Base-by-base conservation (phyloP, 2,329 filamentous ascomycete species). In the Colletotrichum navitas region DNA sequence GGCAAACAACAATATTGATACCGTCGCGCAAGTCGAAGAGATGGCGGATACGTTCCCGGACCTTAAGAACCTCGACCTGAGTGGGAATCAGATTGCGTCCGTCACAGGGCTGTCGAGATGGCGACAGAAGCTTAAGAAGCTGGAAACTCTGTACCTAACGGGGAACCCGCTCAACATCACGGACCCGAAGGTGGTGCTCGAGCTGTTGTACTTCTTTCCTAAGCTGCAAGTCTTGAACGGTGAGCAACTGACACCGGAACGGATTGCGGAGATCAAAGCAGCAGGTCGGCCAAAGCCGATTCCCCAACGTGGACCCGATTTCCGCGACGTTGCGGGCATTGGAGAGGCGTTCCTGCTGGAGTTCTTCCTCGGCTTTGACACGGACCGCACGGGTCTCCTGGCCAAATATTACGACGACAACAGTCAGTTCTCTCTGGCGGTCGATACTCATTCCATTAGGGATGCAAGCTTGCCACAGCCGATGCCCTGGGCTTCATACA, bases 11-110 rank as follows among this genome's bases (percentile, higher is more conserved):
- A 90, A 90, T 72, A 90, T 98, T 56, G 85, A 89, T 62, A 91
- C 93, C 74, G 88, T 97, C 47, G 80, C 85, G 26, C 88, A 92
- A 64, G 92, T 98, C 62, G 93, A 92, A 63, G 87, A 90, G 1
- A 86, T 98, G 1, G 90, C 94, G 12, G 88, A 90, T 63, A 94
- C 93, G 0, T 93, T 98, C 66, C 94, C 95, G 0, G 92, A 95
- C 73, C 85, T 98, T 71, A 91, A 94, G 79, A 95, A 97, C 75
- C 89, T 99, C 16, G 95, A 98, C 75, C 88, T 98, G 34, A 96
- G 94, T 66, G 89, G 91, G 78, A 98, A 98, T 82, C 89, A 91
- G 51, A 89, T 99, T 76, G 85, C 87, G 70, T 89, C 88, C 63
- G 81, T 94, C 62, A 88, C 90, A 68, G 88, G 89, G 12, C 81